phyloP scores from a whole-genome alignment of 805 yeast genomes.

The Yarrowia osloensis region DNA sequence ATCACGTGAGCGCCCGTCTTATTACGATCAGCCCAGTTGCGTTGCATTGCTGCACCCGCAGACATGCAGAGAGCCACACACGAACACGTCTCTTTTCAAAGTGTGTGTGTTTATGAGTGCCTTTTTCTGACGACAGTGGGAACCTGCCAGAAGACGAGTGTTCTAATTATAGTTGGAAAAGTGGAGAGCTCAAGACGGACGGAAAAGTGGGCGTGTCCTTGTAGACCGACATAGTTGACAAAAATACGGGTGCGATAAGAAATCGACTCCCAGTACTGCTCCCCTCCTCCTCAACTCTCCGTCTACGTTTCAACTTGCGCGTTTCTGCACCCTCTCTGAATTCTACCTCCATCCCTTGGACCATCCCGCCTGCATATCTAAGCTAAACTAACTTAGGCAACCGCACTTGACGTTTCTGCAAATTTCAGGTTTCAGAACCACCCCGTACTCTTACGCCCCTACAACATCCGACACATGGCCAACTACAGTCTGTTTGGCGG shows the following conservation, averaged over 20 bases:
- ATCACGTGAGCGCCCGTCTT: neutral
- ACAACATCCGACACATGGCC: conserved; percentile 19
- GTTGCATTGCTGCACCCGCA: neutral
- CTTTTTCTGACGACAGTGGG: neutral
- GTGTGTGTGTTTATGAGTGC: neutral
- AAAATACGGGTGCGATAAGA: neutral
- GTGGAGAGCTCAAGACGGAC: neutral
- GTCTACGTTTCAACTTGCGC: conserved; percentile 1
- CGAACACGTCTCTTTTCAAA: neutral
- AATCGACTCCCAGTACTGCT: neutral
- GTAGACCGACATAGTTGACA: too few species aligned
- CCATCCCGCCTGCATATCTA: conserved; percentile 25
- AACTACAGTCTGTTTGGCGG: conserved; percentile 30
- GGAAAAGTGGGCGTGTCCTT: neutral
- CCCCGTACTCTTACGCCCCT: neutral
- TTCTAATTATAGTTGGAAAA: conserved; percentile 3
- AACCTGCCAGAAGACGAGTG: neutral
- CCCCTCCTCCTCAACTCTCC: neutral
- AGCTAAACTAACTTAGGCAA: conserved; percentile 26
- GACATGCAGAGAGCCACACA: too few species aligned
- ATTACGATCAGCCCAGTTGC: neutral
- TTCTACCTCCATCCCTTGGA: conserved; percentile 27
- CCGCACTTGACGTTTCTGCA: conserved; percentile 17
- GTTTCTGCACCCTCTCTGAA: neutral
- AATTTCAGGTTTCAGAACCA: neutral